Evolutionary conservation across 1,139 yeast species (phyloP).

Genomic region (Pichia sp.): DNA sequence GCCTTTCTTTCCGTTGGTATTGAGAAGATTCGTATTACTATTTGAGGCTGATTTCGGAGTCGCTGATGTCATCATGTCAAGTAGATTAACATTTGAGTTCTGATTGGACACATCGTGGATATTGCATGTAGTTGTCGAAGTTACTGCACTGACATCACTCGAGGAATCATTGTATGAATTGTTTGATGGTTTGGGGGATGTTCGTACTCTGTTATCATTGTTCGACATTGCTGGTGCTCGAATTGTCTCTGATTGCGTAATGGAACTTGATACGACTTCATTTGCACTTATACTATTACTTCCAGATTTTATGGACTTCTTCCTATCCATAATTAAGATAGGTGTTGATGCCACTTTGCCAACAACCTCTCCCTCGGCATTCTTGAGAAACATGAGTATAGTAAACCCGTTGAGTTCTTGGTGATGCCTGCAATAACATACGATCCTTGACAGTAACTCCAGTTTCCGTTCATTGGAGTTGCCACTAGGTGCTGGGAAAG

Average conservation of each 20-base stretch:
- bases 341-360: slow-evolving; percentile 69
- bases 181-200: neutral
- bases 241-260: too few relatives aligned
- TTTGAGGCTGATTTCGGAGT: too few relatives aligned
- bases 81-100: too few relatives aligned
- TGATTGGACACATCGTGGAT: too few relatives aligned
- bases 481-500: slow-evolving; percentile 61
- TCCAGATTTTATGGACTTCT: slow-evolving; percentile 37
- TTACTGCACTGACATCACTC: slow-evolving; percentile 35
- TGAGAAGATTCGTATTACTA: neutral
- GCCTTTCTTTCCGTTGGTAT: slow-evolving; percentile 1
- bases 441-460: slow-evolving; percentile 78
- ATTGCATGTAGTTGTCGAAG: slow-evolving; percentile 19
- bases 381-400: slow-evolving; percentile 62
- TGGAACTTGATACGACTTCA: too few relatives aligned
- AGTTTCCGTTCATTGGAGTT: slow-evolving; percentile 34
- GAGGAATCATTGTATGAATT: slow-evolving; percentile 42
- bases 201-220: too few relatives aligned
- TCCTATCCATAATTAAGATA: slow-evolving; percentile 90
- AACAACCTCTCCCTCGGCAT: slow-evolving; percentile 51
- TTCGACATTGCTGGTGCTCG: too few relatives aligned
- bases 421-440: slow-evolving; percentile 95
- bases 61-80: too few relatives aligned
- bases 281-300: neutral
- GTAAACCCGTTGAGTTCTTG: slow-evolving; percentile 75